Percentiles rank a stretch among this genome's conserved stretches.
Evolutionary conservation across 805 yeast species (phyloP).

Genomic region (Hanseniaspora pseudoguilliermondii): DNA sequence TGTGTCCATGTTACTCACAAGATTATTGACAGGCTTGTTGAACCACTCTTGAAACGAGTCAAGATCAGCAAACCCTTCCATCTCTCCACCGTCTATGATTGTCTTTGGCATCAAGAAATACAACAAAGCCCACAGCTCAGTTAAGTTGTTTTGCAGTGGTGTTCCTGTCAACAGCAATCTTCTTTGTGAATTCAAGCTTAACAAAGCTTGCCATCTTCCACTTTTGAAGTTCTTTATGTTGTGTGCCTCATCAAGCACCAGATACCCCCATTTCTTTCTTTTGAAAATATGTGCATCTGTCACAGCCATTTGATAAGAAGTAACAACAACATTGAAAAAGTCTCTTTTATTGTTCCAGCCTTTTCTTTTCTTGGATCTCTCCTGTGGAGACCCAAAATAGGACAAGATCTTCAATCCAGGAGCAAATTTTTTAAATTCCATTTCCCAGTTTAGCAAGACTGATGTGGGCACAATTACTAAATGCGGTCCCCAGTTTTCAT

Average conservation of each 20-base stretch:
- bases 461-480: slow-evolving; percentile 93
- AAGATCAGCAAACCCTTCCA: slow-evolving; percentile 85
- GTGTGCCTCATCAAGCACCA: slow-evolving; percentile 97
- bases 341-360: slow-evolving; percentile 92
- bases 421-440: slow-evolving; percentile 96
- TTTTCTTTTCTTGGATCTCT: slow-evolving; percentile 84
- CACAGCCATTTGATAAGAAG: slow-evolving; percentile 93
- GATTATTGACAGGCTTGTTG: slow-evolving; percentile 89
- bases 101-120: slow-evolving; percentile 92
- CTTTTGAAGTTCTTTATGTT: slow-evolving; percentile 93
- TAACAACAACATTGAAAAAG: slow-evolving; percentile 91
- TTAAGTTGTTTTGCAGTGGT: slow-evolving; percentile 86
- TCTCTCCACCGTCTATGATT: slow-evolving; percentile 45
- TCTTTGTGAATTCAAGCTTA: slow-evolving; percentile 86
- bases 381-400: slow-evolving; percentile 93
- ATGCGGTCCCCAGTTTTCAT: slow-evolving; percentile 96
- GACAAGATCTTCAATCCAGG: slow-evolving; percentile 95
- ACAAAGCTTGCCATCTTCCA: slow-evolving; percentile 89
- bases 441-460: slow-evolving; percentile 96
- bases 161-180: slow-evolving; percentile 88
- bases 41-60: slow-evolving; percentile 98
- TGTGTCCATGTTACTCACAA: slow-evolving; percentile 31
- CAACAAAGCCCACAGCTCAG: slow-evolving; percentile 90
- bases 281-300: slow-evolving; percentile 92
- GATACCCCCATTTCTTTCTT: slow-evolving; percentile 86